Conservation (phyloP, 2,329 filamentous ascomycete genomes). For the Xylariomycetidae sp. region DNA sequence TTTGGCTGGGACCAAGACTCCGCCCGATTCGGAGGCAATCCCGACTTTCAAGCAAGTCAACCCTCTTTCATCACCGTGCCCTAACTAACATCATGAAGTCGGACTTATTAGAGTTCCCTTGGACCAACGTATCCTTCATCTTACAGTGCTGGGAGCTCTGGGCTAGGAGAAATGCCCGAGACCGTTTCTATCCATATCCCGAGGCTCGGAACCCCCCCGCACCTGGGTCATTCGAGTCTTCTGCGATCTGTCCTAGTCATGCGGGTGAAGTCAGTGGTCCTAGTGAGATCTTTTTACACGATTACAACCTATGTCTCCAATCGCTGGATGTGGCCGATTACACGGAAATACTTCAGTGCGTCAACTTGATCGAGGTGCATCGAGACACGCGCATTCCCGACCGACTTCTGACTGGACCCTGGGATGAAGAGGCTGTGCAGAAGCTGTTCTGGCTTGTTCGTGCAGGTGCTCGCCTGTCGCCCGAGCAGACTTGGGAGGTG, state of each 20-base stretch:
- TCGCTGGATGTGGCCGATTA: constrained; percentile 17
- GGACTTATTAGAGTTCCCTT: constrained; percentile 37
- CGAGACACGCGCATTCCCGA: constrained; percentile 34
- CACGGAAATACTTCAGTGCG: constrained; percentile 4
- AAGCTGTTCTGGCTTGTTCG: constrained; percentile 43
- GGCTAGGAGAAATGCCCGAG: constrained; percentile 34
- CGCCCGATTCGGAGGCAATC: constrained; percentile 30
- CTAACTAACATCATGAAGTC: constrained; percentile 28
- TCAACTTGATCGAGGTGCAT: constrained; percentile 32
- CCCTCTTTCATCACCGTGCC: neutral
- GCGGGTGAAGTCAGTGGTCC: too few relatives aligned
- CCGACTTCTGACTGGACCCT: constrained; percentile 36
- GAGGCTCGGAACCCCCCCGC: too few relatives aligned
- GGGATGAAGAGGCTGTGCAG: constrained; percentile 33
- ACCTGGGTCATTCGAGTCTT: too few relatives aligned
- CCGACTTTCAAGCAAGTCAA: constrained; percentile 39
- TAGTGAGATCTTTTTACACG: too few relatives aligned
- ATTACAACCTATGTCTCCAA: constrained; percentile 16
- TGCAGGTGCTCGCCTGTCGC: constrained; percentile 30
- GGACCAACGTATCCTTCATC: constrained; percentile 41
- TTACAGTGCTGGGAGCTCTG: constrained; percentile 45
- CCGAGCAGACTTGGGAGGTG: constrained; percentile 37
- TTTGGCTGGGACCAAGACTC: constrained; percentile 26
- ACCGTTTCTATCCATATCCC: too few relatives aligned
- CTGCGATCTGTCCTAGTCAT: too few relatives aligned